These are phyloP conservation scores for Poa pratensis DNA, from an alignment of 176 grass and related monocot genomes.

Conservation along the genomic window DNA sequence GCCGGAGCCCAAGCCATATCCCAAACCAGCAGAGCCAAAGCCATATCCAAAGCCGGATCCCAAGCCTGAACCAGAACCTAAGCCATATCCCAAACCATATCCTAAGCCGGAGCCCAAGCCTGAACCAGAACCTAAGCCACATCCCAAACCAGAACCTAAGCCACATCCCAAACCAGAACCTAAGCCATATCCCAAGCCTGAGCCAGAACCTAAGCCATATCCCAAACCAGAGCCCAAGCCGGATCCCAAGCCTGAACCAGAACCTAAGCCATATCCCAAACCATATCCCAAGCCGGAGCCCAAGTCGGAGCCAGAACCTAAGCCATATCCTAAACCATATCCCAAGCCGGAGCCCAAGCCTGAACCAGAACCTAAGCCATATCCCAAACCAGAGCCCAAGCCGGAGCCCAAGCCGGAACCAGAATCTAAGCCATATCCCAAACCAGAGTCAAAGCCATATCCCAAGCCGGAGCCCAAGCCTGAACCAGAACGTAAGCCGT, in stretches of 20 bases:
- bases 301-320: neutral
- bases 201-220: neutral
- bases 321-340: neutral
- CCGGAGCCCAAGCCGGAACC: neutral
- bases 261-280: neutral
- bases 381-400: neutral
- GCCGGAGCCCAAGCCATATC: neutral
- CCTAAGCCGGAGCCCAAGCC: neutral
- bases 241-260: rapidly evolving
- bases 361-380: neutral
- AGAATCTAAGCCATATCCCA: neutral
- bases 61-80: neutral
- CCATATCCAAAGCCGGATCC: neutral
- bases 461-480: neutral
- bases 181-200: neutral
- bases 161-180: neutral
- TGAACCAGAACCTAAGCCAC: neutral
- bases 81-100: neutral
- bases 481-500: neutral
- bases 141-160: neutral
- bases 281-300: neutral
- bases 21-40: neutral
- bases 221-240: neutral
- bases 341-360: neutral
- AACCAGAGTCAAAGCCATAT: neutral